Evolutionary conservation across 768 basidiomycete genomes (phyloP).

Genomic region (Multifurca ochricompacta): DNA sequence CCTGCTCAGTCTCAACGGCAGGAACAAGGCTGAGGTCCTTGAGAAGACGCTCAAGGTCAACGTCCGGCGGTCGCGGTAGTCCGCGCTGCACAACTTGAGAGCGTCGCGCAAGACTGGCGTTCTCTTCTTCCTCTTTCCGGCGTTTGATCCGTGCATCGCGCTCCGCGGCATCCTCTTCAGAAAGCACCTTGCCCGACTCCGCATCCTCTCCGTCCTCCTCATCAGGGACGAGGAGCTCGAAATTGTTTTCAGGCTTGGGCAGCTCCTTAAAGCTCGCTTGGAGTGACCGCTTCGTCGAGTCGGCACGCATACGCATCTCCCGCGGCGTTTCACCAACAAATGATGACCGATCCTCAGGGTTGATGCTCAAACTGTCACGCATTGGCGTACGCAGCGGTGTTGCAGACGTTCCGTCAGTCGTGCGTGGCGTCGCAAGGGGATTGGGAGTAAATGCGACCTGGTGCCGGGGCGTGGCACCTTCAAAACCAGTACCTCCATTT

Average conservation of each 20-base stretch:
- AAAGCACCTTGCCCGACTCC: slow-evolving; percentile 30
- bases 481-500: slow-evolving; percentile 86
- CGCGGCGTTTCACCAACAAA: slow-evolving; percentile 63
- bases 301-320: slow-evolving; percentile 54
- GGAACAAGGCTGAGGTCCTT: slow-evolving; percentile 48
- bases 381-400: slow-evolving; percentile 94
- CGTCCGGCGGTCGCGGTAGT: slow-evolving; percentile 79
- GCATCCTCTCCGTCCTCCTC: slow-evolving; percentile 56
- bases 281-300: slow-evolving; percentile 66
- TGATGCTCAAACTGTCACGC: slow-evolving; percentile 88
- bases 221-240: slow-evolving; percentile 88
- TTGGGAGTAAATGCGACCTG: slow-evolving; percentile 91
- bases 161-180: slow-evolving; percentile 89
- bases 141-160: slow-evolving; percentile 69
- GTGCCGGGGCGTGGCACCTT: slow-evolving; percentile 90
- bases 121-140: slow-evolving; percentile 66
- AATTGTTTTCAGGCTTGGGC: slow-evolving; percentile 95
- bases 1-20: slow-evolving; percentile 24
- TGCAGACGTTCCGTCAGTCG: slow-evolving; percentile 35
- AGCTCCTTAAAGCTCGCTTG: slow-evolving; percentile 74
- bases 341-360: slow-evolving; percentile 55
- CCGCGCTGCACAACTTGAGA: slow-evolving; percentile 74
- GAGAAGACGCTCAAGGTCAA: slow-evolving; percentile 62
- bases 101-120: slow-evolving; percentile 70
- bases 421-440: slow-evolving; percentile 79